Evolutionary conservation across 345 rosid species (phyloP), one percentile per base, ranked within the genome.

Genomic region (Hibiscus syriacus): DNA sequence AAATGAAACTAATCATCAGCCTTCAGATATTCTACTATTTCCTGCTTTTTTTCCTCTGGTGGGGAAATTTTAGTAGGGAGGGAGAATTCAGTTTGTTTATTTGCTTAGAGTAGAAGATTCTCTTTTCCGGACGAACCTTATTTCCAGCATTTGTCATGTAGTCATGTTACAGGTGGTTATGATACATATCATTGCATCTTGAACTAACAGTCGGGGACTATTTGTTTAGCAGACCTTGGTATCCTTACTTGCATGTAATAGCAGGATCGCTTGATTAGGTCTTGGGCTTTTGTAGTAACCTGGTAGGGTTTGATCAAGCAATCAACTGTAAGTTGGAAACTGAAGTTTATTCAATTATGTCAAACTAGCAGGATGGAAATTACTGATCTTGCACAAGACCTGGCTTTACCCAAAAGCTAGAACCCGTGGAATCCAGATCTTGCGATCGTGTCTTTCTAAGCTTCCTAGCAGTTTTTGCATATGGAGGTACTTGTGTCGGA

Each of bases 1-100:
- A 87, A 85, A 77, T 85, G 79, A 86, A 64, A 73, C 30, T 52
- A 34, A 39, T 5, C 6, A 10, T 48, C 20, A 64, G 57, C 19
- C 29, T 66, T 19, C 11, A 46, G 66, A 27, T 54, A 43, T 46
- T 23, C 45, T 25, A 27, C 61, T 70, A 20, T 45, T 66, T 5
- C 46, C 26, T 70, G 23, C 52, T 57, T 76, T 29, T 16, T 52
- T 3, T 3, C 26, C 27, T 20, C 27, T 10, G 29, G 16, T 53
- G 26, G 22, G 56, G 54, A 49, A 49, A 17, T 17, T 20, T 20
- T 11, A 32, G 46, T 46, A 49, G 70, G 69, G 60, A 27, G 46
- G 32, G 61, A 58, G 71, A 70, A 59, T 76, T 57, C 54, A 46
- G 64, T 32, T 66, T 66, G 71, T 70, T 56, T 54, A 65, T 62